Evolutionary conservation across 768 basidiomycete species (phyloP).

Genomic region (Lactarius evosmus): DNA sequence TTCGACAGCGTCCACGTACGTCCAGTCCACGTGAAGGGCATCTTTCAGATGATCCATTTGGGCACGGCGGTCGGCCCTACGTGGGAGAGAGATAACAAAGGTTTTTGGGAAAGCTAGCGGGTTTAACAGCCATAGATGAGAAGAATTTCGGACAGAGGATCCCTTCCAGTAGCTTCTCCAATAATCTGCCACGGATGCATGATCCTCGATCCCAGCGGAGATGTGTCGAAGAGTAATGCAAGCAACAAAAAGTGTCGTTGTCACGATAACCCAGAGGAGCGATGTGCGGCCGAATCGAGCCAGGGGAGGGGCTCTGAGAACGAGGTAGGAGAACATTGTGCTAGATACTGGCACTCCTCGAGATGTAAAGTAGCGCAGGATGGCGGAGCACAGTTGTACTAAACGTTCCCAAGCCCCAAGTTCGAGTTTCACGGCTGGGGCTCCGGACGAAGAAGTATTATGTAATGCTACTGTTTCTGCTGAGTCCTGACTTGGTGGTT

Average conservation of each 20-base stretch:
- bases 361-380: not conserved
- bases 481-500: too few relatives aligned
- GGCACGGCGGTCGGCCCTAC: slow-evolving; percentile 50
- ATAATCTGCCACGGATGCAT: not conserved
- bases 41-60: slow-evolving; percentile 56
- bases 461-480: too few relatives aligned
- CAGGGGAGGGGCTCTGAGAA: not conserved
- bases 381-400: not conserved
- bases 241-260: not conserved
- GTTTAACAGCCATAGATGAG: not conserved
- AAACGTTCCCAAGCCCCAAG: too few relatives aligned
- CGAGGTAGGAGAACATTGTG: not conserved
- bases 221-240: slow-evolving; percentile 5
- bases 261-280: not conserved
- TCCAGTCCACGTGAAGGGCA: slow-evolving; percentile 50
- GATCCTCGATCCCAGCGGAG: not conserved
- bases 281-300: not conserved
- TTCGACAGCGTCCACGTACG: slow-evolving; percentile 49
- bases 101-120: slow-evolving; percentile 31
- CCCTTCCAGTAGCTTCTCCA: not conserved
- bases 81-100: slow-evolving; percentile 60
- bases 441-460: not conserved
- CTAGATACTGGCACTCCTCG: not conserved
- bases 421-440: not conserved
- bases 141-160: not conserved